phyloP scores from a whole-genome alignment of 768 basidiomycete species.

The Cyclocybe cylindracea region DNA sequence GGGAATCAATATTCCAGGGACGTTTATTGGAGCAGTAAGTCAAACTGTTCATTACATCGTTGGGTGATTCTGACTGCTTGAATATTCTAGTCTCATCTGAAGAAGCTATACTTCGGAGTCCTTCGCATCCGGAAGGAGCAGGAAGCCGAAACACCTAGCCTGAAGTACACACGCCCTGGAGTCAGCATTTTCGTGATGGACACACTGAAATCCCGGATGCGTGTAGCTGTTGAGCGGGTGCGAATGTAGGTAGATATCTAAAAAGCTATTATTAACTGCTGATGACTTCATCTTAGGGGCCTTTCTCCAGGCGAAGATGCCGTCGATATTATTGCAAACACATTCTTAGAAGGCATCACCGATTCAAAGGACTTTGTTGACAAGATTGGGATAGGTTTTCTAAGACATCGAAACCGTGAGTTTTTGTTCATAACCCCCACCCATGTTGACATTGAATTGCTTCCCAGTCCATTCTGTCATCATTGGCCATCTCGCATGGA shows the following conservation, averaged over 20 bases:
- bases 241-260: conserved; percentile 9
- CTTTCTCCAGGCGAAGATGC: conserved; percentile 28
- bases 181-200: conserved; percentile 25
- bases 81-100: conserved; percentile 26
- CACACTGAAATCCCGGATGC: conserved; percentile 25
- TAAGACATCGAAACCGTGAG: conserved; percentile 27
- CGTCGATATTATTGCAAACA: conserved; percentile 31
- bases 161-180: conserved; percentile 16
- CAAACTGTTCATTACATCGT: neutral
- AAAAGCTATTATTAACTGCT: neutral
- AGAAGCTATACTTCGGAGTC: conserved; percentile 29
- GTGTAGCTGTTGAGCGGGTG: conserved; percentile 19
- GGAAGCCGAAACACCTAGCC: conserved; percentile 21
- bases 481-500: conserved; percentile 26
- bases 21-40: conserved; percentile 30
- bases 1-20: conserved; percentile 24
- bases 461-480: conserved; percentile 17
- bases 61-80: neutral
- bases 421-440: neutral
- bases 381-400: conserved; percentile 22
- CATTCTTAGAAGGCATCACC: conserved; percentile 26
- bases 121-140: conserved; percentile 30
- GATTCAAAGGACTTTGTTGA: conserved; percentile 20
- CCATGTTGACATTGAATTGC: neutral
- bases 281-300: conserved; percentile 10